Base-by-base conservation (phyloP, 805 yeast species). In the Ogataea ramenticola region DNA sequence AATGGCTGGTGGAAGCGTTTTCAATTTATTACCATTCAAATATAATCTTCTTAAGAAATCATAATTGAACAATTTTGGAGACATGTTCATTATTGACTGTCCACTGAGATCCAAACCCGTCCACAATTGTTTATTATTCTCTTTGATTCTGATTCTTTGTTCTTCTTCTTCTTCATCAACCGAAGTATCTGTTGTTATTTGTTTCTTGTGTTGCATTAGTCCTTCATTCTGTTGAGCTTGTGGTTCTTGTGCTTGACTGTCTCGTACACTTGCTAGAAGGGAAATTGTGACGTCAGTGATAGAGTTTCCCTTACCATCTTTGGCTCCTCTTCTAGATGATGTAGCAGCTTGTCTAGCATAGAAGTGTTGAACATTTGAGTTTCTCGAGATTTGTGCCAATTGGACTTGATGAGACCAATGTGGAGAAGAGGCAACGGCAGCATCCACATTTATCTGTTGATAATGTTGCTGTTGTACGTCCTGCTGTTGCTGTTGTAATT, bases 91-190 rank as follows among this genome's bases (percentile, higher is more conserved):
- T 42, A 93, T 70, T 30, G 91, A 86, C 63, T 93, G 95, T 47
- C 96, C 96, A 50, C 95, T 80, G 51, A 91, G 70, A 66, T 93
- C 99, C 51, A 93, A 69, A 6, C 90, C 91, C 43, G 95, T 85
- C 99, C 99, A 93, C 58, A 86, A 74, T 66, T 90, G 97, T 47
- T 81, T 82, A 32, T 84, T 79, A 57, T 72, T 71, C 24, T 78
- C 74, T 49, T 72, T 72, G 32, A 71, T 64, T 62, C 80, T 72
- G 66, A 79, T 74, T 61, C 84, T 67, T 59, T 80, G 80, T 54
- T 77, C 81, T 57, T 80, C 83, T 54, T 77, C 79, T 56, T 80
- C 84, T 54, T 82, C 86, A 47, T 71, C 67, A 39, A 72, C 69
- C 16, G 67, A 55, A 22, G 53, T 48, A 22, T 60, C 62, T 39